A percentile compares a stretch with the other conserved stretches of the same genome.
Conservation (phyloP, 2,329 filamentous ascomycete species). For the Aspergillus fischeri region DNA sequence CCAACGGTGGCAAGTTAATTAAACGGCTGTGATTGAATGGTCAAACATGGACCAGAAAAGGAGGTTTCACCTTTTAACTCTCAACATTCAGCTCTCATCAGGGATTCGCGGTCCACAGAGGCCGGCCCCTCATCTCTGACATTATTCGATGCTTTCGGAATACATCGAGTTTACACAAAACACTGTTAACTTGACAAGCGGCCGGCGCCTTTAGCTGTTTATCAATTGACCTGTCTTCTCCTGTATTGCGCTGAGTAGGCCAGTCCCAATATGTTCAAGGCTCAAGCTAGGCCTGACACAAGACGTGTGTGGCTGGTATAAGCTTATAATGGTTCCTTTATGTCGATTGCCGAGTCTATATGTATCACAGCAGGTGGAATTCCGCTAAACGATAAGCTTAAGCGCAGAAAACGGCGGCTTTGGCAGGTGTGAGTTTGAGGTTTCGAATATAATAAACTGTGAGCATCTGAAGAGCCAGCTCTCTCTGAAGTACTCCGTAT, state of each 20-base stretch:
- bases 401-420: background rate
- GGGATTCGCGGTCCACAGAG: background rate
- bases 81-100: background rate
- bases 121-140: no score
- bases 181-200: background rate
- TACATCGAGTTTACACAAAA: background rate
- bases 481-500: no score
- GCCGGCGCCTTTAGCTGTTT: background rate
- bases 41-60: background rate
- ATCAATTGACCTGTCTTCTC: background rate
- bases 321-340: background rate
- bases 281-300: background rate
- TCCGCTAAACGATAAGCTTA: background rate
- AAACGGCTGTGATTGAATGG: no score
- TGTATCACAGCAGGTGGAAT: background rate
- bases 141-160: no score
- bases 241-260: background rate
- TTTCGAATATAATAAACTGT: no score
- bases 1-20: background rate
- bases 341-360: background rate
- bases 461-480: no score
- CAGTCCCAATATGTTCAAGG: background rate
- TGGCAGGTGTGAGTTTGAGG: background rate
- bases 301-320: background rate
- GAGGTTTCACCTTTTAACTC: background rate